These are phyloP conservation scores for Cantharellus anzutake DNA, from an alignment of 768 basidiomycete genomes.

Conservation along the genomic window DNA sequence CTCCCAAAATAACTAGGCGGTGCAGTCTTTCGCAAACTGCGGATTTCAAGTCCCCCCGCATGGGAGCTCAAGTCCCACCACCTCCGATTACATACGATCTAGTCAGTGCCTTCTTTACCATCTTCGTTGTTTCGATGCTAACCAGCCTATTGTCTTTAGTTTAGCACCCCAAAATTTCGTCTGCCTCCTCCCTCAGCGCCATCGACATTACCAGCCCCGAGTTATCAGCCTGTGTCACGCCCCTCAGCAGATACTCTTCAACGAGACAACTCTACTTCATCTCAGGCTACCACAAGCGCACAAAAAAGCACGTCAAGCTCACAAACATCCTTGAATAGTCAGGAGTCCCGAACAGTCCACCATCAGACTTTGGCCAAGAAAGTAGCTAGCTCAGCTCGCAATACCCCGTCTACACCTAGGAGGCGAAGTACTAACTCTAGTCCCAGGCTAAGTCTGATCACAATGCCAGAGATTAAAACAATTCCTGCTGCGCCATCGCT, in stretches of 20 bases:
- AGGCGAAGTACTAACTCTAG: too few species aligned
- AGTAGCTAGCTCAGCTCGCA: too few species aligned
- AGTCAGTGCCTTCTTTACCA: too few species aligned
- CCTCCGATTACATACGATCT: background rate
- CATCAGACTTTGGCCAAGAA: too few species aligned
- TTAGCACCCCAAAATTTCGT: too few species aligned
- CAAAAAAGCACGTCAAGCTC: background rate
- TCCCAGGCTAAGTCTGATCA: too few species aligned
- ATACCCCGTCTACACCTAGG: too few species aligned
- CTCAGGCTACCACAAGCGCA: background rate
- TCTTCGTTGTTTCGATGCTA: too few species aligned
- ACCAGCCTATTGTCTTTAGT: too few species aligned
- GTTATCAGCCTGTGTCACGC: background rate
- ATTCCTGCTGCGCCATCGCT: too few species aligned
- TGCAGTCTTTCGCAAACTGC: background rate
- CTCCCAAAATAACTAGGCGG: background rate
- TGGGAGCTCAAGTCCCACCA: background rate
- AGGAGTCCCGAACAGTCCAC: background rate
- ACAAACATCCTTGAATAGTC: background rate
- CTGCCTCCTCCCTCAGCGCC: background rate
- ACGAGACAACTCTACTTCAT: background rate
- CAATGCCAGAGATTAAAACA: too few species aligned
- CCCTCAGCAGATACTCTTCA: background rate
- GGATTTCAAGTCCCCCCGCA: background rate
- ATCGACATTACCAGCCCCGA: background rate